Evolutionary conservation across 257 asterid genomes (phyloP).

Genomic region (Parsonsia alboflavescens): DNA sequence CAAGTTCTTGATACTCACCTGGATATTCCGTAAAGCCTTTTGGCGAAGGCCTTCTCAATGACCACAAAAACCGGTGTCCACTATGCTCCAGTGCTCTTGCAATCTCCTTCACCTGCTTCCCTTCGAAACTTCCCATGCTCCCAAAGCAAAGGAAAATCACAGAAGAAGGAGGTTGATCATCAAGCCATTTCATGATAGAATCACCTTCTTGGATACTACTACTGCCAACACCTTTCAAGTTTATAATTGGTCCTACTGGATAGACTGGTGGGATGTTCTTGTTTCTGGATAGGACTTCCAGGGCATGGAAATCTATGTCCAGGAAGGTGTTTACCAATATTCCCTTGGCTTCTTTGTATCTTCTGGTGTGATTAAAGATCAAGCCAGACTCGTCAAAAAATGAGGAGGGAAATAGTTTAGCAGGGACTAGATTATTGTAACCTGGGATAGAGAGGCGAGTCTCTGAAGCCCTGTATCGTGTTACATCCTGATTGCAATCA

Average conservation of each 20-base stretch:
- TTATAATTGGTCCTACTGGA: conserved; percentile 17
- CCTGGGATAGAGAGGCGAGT: neutral
- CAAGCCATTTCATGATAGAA: conserved; percentile 18
- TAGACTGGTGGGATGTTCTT: conserved; percentile 12
- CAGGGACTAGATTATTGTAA: conserved; percentile 8
- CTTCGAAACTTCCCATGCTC: conserved; percentile 16
- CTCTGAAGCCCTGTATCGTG: neutral
- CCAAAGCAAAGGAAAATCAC: conserved; percentile 27
- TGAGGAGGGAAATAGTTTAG: neutral
- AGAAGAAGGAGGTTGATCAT: conserved; percentile 19
- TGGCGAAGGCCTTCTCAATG: neutral
- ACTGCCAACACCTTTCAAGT: neutral
- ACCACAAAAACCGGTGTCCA: conserved; percentile 25
- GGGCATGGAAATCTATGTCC: conserved; percentile 17
- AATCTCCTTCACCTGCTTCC: conserved; percentile 23
- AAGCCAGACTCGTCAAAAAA: neutral
- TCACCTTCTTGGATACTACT: neutral
- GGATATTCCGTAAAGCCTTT: conserved; percentile 1
- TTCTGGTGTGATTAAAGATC: neutral
- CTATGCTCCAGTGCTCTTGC: conserved; percentile 17
- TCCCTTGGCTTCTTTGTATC: conserved; percentile 13
- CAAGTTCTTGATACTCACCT: conserved; percentile 6
- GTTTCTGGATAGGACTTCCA: neutral
- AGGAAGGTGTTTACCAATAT: conserved; percentile 22
- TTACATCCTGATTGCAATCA: neutral